Base-by-base conservation (phyloP, 2,329 filamentous ascomycete genomes). In the Stagonosporopsis vannaccii region DNA sequence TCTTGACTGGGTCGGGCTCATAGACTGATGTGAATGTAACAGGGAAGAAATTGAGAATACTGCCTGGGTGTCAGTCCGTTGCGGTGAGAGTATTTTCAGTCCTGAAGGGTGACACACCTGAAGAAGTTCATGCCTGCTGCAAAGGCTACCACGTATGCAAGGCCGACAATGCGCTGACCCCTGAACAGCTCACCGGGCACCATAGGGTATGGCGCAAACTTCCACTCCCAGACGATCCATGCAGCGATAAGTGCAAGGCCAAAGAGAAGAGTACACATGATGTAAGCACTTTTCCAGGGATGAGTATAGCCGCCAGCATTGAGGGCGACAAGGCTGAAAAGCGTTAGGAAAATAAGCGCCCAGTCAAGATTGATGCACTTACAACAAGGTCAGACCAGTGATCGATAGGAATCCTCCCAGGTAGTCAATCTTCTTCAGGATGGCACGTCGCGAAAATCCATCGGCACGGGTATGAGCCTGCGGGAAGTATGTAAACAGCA, bases 261-360 rank as follows among this genome's bases (percentile, higher is more conserved):
- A 35, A 75, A 62, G 12, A 79, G 56, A 4, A 79, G 65, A 6
- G 69, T 72, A 54, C 68, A 71, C 6, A 78, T 62, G 1, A 74
- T 71, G 53, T 77, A 76, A 0, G 72, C 76, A 11, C 69, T 74
- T 0, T 59, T 67, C 77, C 77, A 79, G 8, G 70, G 60, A 39
- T 78, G 74, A 8, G 71, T 72, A 56, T 78, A 77, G 25, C 76
- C 77, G 12, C 75, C 76, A 11, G 73, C 66, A 51, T 78, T 75
- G 1, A 79, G 69, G 3, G 73, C 74, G n/a, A 78, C 73, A 23
- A 79, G 72, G 63, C 70, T 71, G 32, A 6, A 39, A 8, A 59
- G 13, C 19, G 11, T 64, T 28, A 64, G 51, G 0, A 2, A 36
- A 12, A 11, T 19, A 4, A 12, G 4, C 1, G 5, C 4, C 2